Conservation (phyloP, 176 grass and related monocot species). For the Paspalum vaginatum region DNA sequence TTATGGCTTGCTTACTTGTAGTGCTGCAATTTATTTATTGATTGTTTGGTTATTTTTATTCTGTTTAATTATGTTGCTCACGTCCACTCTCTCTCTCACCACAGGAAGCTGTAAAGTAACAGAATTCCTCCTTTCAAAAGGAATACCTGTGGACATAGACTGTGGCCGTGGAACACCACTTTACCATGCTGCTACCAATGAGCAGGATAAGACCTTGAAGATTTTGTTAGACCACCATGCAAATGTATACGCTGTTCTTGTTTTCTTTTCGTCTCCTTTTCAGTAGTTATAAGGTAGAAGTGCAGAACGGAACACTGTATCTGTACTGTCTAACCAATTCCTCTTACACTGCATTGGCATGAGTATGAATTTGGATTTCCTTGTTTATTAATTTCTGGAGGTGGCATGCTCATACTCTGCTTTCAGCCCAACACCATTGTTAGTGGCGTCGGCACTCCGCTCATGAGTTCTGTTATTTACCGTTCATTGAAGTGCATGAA, state of each 20-base stretch:
- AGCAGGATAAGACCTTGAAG: conserved; percentile 45
- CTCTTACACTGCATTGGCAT: not conserved
- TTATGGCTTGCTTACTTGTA: not conserved
- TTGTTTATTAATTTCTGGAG: not conserved
- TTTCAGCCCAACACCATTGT: conserved; percentile 44
- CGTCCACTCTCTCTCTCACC: conserved; percentile 17
- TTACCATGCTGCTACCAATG: conserved; percentile 39
- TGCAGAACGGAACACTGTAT: too few relatives aligned
- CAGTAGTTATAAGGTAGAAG: not conserved
- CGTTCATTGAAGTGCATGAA: conserved; percentile 53
- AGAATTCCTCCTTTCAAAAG: conserved; percentile 45
- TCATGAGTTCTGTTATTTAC: conserved; percentile 30
- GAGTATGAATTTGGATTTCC: not conserved
- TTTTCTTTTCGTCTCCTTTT: not conserved
- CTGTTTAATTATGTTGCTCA: not conserved
- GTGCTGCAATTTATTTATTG: not conserved
- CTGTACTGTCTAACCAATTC: not conserved
- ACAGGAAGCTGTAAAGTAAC: conserved; percentile 44
- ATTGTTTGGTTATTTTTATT: not conserved
- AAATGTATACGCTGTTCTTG: conserved; percentile 32
- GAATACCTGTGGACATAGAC: conserved; percentile 44
- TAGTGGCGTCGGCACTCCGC: not conserved
- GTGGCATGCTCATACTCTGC: not conserved
- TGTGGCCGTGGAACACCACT: conserved; percentile 39
- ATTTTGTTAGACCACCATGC: conserved; percentile 38